These are phyloP conservation scores for Gossypium anomalum DNA, from an alignment of 345 rosid species.

Conservation along the genomic window DNA sequence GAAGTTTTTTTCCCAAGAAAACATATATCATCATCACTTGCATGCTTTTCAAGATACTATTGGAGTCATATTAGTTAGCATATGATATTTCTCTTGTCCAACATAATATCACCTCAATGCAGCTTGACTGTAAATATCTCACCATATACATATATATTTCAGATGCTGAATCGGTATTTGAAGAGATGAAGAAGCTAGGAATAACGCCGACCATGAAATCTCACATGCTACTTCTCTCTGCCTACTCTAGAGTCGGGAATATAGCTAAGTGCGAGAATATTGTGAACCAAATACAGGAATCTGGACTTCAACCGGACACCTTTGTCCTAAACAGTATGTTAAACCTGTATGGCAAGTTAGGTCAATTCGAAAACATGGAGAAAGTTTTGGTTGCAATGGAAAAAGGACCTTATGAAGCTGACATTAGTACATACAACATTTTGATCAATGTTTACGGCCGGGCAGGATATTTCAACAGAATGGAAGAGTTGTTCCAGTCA, in stretches of 20 bases:
- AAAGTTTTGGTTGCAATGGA: slow-evolving; percentile 59
- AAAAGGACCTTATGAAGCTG: slow-evolving; percentile 44
- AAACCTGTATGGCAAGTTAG: slow-evolving; percentile 72
- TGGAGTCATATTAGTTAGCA: background rate
- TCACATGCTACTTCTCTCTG: slow-evolving; percentile 85
- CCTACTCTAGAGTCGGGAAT: slow-evolving; percentile 67
- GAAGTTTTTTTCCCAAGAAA: no score
- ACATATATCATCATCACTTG: background rate
- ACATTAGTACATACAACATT: slow-evolving; percentile 83
- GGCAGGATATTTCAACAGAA: slow-evolving; percentile 67
- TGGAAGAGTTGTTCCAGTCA: slow-evolving; percentile 52
- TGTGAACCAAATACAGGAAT: slow-evolving; percentile 59
- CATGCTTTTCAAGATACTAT: background rate
- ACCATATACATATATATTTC: slow-evolving; percentile 6
- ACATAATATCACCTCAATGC: background rate
- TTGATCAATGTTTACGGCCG: slow-evolving; percentile 73
- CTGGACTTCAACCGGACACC: slow-evolving; percentile 77
- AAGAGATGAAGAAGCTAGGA: slow-evolving; percentile 77
- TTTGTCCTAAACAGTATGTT: slow-evolving; percentile 78
- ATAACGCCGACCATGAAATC: slow-evolving; percentile 87
- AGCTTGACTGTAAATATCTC: background rate
- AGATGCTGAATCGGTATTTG: slow-evolving; percentile 80
- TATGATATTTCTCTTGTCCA: background rate
- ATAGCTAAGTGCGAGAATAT: slow-evolving; percentile 67
- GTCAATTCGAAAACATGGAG: slow-evolving; percentile 79